Conservation (phyloP, 2,329 filamentous ascomycete species). For the Aspergillus sp. region DNA sequence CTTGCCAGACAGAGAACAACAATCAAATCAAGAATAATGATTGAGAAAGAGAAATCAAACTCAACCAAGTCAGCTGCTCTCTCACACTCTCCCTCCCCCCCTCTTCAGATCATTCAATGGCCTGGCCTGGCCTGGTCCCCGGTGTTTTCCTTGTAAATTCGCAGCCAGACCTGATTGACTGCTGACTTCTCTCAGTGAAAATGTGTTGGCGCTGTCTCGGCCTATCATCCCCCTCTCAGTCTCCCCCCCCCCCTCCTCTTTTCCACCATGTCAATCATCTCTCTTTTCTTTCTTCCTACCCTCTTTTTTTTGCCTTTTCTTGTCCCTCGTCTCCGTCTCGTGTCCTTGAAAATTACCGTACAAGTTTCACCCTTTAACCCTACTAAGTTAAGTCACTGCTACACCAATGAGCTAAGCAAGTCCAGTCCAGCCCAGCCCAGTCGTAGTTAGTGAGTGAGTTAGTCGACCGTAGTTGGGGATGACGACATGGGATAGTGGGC, state of each 20-base stretch:
- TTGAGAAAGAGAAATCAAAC: background rate
- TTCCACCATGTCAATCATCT: background rate
- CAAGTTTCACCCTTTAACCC: background rate
- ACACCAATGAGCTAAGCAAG: no score
- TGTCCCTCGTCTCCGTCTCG: background rate
- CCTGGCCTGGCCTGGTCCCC: no score
- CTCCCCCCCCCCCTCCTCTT: background rate
- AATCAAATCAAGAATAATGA: no score
- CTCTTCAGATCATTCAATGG: background rate
- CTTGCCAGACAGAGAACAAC: no score
- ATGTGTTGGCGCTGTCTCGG: conserved; percentile 6
- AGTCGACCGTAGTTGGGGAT: background rate
- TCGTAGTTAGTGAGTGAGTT: no score
- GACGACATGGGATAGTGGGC: background rate
- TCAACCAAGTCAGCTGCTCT: background rate
- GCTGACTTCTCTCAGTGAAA: background rate
- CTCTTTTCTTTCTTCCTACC: background rate
- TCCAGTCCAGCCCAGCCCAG: no score
- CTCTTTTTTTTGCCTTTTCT: background rate
- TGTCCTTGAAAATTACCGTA: background rate
- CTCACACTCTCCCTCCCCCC: background rate
- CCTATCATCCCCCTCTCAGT: conserved; percentile 4
- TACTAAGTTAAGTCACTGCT: background rate
- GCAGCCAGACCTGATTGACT: background rate
- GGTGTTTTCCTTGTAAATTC: no score